Percentiles rank a stretch among this genome's conserved stretches.
Conservation (phyloP, 257 asterid genomes). For the Apocynum venetum region DNA sequence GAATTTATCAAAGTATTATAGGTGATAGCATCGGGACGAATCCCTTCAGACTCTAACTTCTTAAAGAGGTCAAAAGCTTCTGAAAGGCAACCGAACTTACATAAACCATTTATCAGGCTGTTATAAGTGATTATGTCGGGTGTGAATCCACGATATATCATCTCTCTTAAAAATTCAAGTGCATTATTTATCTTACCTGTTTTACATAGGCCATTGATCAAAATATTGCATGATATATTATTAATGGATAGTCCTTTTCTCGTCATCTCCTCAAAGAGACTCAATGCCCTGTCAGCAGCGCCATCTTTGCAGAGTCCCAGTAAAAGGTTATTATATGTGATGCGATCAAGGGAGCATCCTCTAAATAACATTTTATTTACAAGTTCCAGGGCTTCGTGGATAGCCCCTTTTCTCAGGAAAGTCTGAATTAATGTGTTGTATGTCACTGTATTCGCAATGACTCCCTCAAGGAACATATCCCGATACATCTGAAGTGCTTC, state of each 20-base stretch:
- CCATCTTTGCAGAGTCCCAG: conserved; percentile 78
- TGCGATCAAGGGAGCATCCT: conserved; percentile 58
- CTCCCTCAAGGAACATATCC: conserved; percentile 76
- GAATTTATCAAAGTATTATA: conserved; percentile 65
- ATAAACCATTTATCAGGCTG: conserved; percentile 66
- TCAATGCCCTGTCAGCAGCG: conserved; percentile 62
- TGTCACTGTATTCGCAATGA: conserved; percentile 74
- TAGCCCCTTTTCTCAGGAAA: conserved; percentile 45
- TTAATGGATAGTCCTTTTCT: conserved; percentile 48
- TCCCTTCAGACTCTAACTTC: conserved; percentile 49
- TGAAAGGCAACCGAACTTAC: conserved; percentile 49
- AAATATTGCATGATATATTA: conserved; percentile 51
- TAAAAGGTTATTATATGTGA: conserved; percentile 73
- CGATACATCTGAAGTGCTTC: conserved; percentile 61
- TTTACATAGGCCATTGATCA: conserved; percentile 55
- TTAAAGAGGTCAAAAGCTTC: conserved; percentile 63
- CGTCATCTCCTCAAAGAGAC: conserved; percentile 71
- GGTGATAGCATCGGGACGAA: conserved; percentile 59
- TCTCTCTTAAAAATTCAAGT: conserved; percentile 57
- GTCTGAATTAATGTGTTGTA: conserved; percentile 78
- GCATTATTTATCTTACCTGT: conserved; percentile 58
- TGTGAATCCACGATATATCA: conserved; percentile 60
- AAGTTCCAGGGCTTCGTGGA: conserved; percentile 60
- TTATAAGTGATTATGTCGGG: conserved; percentile 83
- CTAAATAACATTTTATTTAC: conserved; percentile 79